Evolutionary conservation across 176 grass and related monocot species (phyloP), one percentile per base, ranked within the genome.

Genomic region (Thinopyrum elongatum): DNA sequence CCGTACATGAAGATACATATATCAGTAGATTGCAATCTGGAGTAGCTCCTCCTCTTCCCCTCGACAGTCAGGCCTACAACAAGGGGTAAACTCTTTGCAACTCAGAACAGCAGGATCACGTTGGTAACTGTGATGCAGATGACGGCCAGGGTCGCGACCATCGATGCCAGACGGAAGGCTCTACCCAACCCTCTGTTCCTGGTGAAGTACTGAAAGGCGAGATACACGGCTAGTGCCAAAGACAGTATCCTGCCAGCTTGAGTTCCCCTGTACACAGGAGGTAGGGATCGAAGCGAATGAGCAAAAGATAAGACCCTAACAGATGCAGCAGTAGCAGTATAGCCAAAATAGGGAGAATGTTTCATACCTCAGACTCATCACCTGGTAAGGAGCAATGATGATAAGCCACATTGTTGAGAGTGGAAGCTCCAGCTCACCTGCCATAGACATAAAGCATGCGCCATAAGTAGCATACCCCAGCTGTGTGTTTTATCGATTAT

Each of bases 161-260:
- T 85, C 1, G 92, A 92, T 46, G 86, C 97, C 61, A 86, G 87
- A 27, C 94, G 88, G n/a, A 94, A 95, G 36, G 89, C 93, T 84
- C 46, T 98, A 58, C 55, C 31, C n/a, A 93, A 30, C 64, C 85
- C 66, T 49, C 85, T 83, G 4, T 82, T 70, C 76, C 87, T 92
- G 31, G 93, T 95, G 76, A 95, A 91, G 74, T 98, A 93, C 60
- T 98, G 95, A 76, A 95, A 93, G 51, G 93, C 93, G 4, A 98
- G 85, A 62, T 85, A 98, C 19, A n/a, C 87, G 2, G 95, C 91
- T 65, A 98, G 83, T 6, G 87, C 91, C 87, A 98, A 77, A 19
- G 95, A 91, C 46, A 98, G 59, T 64, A 90, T 82, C 39, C 82
- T 70, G 76, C 93, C 89, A 21, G 81, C 90, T 88, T 95, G 92